Percentiles rank a stretch among this genome's conserved stretches.
These are phyloP conservation scores for Darksidea phi DNA, from an alignment of 495 filamentous ascomycete genomes.

Conservation along the genomic window DNA sequence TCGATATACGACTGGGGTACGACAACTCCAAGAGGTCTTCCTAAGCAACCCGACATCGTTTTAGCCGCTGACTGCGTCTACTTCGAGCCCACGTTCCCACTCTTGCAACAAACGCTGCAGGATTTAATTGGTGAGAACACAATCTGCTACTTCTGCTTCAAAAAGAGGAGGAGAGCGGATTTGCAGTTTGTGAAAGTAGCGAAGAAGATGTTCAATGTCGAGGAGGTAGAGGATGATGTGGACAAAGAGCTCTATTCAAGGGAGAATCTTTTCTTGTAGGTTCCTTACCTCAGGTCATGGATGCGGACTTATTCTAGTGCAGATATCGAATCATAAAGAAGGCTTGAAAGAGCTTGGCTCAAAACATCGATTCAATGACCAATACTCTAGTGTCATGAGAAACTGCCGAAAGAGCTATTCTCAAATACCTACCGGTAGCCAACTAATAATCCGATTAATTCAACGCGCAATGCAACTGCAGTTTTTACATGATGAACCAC, in stretches of 20 bases:
- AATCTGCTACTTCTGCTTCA: slow-evolving; percentile 91
- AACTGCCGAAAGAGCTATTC: too few species aligned
- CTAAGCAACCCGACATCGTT: slow-evolving; percentile 69
- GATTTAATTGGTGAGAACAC: slow-evolving; percentile 51
- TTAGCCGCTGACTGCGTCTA: slow-evolving; percentile 97
- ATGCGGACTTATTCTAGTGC: background rate
- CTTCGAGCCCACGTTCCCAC: slow-evolving; percentile 90
- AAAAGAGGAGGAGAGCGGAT: slow-evolving; percentile 68
- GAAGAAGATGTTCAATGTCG: slow-evolving; percentile 47
- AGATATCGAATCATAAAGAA: slow-evolving; percentile 32
- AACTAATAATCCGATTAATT: too few species aligned
- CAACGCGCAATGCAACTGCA: too few species aligned
- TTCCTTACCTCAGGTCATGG: slow-evolving; percentile 1
- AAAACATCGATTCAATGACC: too few species aligned
- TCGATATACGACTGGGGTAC: slow-evolving; percentile 75
- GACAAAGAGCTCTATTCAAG: slow-evolving; percentile 43
- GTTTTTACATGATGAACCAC: too few species aligned
- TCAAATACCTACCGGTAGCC: too few species aligned
- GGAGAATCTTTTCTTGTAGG: slow-evolving; percentile 52
- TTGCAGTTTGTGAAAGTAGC: slow-evolving; percentile 50
- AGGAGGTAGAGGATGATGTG: slow-evolving; percentile 48
- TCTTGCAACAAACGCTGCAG: slow-evolving; percentile 73
- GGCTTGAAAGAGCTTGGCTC: background rate
- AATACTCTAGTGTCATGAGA: too few species aligned
- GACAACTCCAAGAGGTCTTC: slow-evolving; percentile 46